Evolutionary conservation across 1,139 yeast genomes (phyloP).

Genomic region (Taphrina betulina): DNA sequence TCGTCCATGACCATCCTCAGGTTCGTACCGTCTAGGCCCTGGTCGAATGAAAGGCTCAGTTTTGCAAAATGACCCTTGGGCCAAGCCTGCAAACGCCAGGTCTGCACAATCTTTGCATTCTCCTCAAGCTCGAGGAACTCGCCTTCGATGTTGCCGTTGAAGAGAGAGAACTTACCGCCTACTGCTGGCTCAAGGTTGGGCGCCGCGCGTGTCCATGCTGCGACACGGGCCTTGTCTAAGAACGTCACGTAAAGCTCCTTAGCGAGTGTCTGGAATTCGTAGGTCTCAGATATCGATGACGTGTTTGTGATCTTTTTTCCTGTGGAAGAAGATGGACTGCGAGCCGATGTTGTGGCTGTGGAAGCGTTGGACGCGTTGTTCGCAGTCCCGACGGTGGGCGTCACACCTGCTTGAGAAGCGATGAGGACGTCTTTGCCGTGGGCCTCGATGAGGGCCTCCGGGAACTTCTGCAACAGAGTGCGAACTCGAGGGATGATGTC

Average conservation of each 20-base stretch:
- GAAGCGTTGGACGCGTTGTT: constrained; percentile 41
- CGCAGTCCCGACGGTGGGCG: constrained; percentile 60
- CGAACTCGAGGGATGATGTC: constrained; percentile 70
- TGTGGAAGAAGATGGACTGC: constrained; percentile 17
- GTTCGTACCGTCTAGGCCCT: constrained; percentile 78
- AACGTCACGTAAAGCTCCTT: constrained; percentile 77
- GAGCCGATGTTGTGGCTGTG: constrained; percentile 34
- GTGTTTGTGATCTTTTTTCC: constrained; percentile 39
- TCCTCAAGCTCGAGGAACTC: constrained; percentile 60
- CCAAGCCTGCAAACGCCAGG: constrained; percentile 92
- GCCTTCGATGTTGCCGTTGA: constrained; percentile 87
- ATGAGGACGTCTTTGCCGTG: constrained; percentile 89
- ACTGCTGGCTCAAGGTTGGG: constrained; percentile 62
- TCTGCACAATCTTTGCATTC: constrained; percentile 61
- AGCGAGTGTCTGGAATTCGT: constrained; percentile 82
- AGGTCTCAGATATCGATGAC: constrained; percentile 71
- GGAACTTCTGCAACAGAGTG: constrained; percentile 60
- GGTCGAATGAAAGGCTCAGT: constrained; percentile 63
- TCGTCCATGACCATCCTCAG: constrained; percentile 79
- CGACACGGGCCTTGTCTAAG: constrained; percentile 69
- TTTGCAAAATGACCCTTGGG: constrained; percentile 74
- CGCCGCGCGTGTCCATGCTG: constrained; percentile 84
- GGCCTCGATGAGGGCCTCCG: constrained; percentile 67
- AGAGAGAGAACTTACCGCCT: constrained; percentile 66
- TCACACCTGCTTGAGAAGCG: constrained; percentile 65